Base-by-base conservation (phyloP, 768 basidiomycete genomes). In the Cystobasidium ongulense region DNA sequence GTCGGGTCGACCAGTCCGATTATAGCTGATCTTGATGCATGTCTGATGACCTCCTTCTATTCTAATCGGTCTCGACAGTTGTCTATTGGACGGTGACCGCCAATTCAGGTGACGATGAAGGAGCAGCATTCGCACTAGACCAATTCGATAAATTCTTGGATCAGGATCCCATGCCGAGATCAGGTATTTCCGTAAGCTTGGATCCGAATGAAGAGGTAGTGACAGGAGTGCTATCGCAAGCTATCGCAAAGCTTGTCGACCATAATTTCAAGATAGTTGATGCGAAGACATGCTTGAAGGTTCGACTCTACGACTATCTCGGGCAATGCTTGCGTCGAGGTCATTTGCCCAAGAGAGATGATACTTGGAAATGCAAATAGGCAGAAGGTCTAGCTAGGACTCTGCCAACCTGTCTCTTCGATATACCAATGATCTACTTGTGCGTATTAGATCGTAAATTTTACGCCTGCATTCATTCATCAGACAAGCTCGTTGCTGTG, bases 181-280 rank as follows among this genome's bases (percentile, higher is more conserved):
- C 75, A 17, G 36, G 65, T 50, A 75, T 77, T 50, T 54, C 75
- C 2, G 76, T 78, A 61, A 76, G 76, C 70, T 74, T 77, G 68
- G 78, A 74, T 53, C 72, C 75, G 1, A 35, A 77, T 35, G 33
- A 72, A 25, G 23, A 35, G 0, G 72, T 74, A 0, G 73, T 43
- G 29, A 52, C 68, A 31, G 29, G 46, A 7, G 74, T 78, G 33
- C 21, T 75, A 10, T 74, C 76, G 1, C 15, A 33, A 1, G 65
- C 72, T 31, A 64, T 77, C 1, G 59, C 71, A 1, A 36, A 53
- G 23, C 73, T 78, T 27, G 1, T 39, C 21, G 50, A 38, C 3
- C 63, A 73, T 25, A 75, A 75, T 4, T 78, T 71, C 72, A 63
- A 74, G 57, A 71, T 78, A 59, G 76, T 76, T 31, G 59, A 63